Evolutionary conservation across 345 rosid genomes (phyloP), one percentile per base, ranked within the genome.

Genomic region (Linum tenue): DNA sequence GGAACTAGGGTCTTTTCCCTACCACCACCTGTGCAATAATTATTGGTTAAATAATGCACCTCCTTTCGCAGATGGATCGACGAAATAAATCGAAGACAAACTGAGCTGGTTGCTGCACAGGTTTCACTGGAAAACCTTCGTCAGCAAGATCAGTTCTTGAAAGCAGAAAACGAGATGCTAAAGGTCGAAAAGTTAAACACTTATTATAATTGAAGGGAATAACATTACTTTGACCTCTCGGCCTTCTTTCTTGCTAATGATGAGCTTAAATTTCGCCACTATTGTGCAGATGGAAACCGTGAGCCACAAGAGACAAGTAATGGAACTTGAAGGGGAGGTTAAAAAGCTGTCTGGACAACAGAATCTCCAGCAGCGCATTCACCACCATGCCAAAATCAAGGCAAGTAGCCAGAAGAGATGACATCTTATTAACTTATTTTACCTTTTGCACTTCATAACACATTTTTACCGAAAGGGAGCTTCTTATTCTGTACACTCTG

Each of bases 361-460:
- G 78, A 94, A 88, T 74, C 83, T 92, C 62, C 89, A 86, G 70
- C 95, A 90, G 69, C 86, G 95, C 70, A 85, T 85, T 72, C 96
- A 90, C 74, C 97, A 94, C 71, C 90, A 94, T 72, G 82, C 87
- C 69, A 87, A 88, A 80, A 85, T 84, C 77, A 94, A 94, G 99
- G 99, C 77, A 85, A 77, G 84, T 70, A 48, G 14, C 14, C 15
- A 48, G 14, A 9, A 48, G 14, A 9, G 2, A 48, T 48, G 12
- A 48, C 14, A 48, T 48, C 11, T 48, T 48, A 15, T 48, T 48
- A 9, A 9, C 53, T 9, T 11, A 5, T 43, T 43, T 43, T 4
- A 15, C 14, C 53, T 9, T 48, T 48, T 48, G 6, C 44, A 41
- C 31, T 22, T 22, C 31, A 22, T 22, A 22, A 22, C 31, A 22